These are phyloP conservation scores for Beauveria sp. DNA, from an alignment of 2,329 filamentous ascomycete species.

Conservation along the genomic window DNA sequence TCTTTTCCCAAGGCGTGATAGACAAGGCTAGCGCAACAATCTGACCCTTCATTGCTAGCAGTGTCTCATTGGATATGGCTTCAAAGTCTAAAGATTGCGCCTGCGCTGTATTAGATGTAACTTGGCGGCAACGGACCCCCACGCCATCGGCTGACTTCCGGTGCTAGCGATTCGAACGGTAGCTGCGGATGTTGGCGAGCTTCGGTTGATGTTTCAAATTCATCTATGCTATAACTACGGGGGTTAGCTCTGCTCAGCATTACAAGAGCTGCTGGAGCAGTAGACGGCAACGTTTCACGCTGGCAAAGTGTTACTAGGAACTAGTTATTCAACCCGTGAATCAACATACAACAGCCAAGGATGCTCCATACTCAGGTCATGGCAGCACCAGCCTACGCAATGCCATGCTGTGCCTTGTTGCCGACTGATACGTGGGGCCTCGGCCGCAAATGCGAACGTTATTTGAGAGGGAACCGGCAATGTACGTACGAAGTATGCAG, in stretches of 20 bases:
- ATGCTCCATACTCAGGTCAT: not conserved
- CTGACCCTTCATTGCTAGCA: too few species aligned
- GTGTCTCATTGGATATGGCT: too few species aligned
- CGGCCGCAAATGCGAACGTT: not conserved
- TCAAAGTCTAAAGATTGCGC: too few species aligned
- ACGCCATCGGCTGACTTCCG: not conserved
- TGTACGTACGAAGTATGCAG: not conserved
- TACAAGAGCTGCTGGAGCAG: not conserved
- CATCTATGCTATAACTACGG: not conserved
- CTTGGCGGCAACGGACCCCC: too few species aligned
- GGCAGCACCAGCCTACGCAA: not conserved
- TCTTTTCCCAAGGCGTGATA: too few species aligned
- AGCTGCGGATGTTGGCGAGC: not conserved
- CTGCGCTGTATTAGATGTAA: too few species aligned
- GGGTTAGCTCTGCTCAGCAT: not conserved
- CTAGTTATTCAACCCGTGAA: not conserved
- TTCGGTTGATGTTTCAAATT: not conserved
- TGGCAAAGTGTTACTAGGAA: not conserved
- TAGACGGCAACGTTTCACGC: too few species aligned
- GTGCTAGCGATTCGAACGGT: not conserved
- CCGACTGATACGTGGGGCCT: not conserved
- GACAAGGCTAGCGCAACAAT: too few species aligned
- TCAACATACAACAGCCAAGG: not conserved
- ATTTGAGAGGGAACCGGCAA: not conserved
- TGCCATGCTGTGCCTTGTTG: not conserved